Percentiles rank a stretch among this genome's conserved stretches.
Evolutionary conservation across 169 alveolate genomes (phyloP).

Genomic region (Eimeria acervulina): DNA sequence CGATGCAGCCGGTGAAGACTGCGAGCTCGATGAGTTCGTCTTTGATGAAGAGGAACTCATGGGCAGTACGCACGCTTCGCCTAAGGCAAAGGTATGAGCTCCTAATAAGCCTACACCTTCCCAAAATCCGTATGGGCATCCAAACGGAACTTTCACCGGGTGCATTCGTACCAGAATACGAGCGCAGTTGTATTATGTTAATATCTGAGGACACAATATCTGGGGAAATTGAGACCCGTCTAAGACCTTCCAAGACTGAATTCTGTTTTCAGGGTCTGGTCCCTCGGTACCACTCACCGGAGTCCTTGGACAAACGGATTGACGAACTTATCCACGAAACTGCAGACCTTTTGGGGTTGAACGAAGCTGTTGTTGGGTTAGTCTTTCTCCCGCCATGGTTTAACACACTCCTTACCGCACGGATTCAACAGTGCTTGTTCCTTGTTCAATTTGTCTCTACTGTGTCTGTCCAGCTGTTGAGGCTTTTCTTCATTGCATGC

Average conservation of each 20-base stretch:
- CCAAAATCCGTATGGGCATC: neutral
- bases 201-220: no score
- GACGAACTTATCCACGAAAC: conserved; percentile 55
- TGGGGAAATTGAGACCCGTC: neutral
- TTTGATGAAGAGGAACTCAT: conserved; percentile 47
- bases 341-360: conserved; percentile 52
- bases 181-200: no score
- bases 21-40: conserved; percentile 61
- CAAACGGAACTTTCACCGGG: neutral
- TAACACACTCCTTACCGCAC: neutral
- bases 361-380: conserved; percentile 63
- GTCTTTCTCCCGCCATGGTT: neutral
- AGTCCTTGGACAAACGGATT: conserved; percentile 48
- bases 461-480: neutral
- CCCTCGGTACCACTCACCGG: conserved; percentile 58
- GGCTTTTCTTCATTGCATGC: neutral
- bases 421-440: neutral
- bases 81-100: conserved; percentile 54
- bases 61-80: conserved; percentile 11
- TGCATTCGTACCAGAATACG: neutral
- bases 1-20: conserved; percentile 32
- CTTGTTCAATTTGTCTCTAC: neutral
- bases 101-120: neutral
- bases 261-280: conserved; percentile 31
- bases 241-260: neutral